phyloP scores from a whole-genome alignment of 805 yeast genomes.

The Candida ascalaphidarum region DNA sequence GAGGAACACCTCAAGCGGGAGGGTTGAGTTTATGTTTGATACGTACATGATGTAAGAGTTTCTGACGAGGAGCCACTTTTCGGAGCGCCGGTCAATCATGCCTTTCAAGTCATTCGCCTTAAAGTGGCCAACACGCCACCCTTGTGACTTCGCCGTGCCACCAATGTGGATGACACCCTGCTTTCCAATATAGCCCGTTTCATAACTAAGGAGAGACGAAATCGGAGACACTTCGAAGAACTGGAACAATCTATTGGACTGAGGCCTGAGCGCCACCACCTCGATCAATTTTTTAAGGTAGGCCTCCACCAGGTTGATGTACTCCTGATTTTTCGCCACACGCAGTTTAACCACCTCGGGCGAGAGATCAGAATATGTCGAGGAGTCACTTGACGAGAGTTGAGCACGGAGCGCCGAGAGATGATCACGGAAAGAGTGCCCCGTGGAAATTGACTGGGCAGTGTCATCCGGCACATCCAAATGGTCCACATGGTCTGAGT shows the following conservation, averaged over 20 bases:
- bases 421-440: constrained; percentile 15
- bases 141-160: constrained; percentile 79
- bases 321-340: constrained; percentile 25
- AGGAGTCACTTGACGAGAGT: constrained; percentile 16
- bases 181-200: constrained; percentile 74
- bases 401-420: constrained; percentile 21
- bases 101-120: constrained; percentile 69
- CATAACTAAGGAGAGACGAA: constrained; percentile 75
- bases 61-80: constrained; percentile 86
- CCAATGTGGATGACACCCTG: constrained; percentile 80
- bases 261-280: constrained; percentile 62
- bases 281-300: constrained; percentile 59
- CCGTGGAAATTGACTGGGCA: neutral
- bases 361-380: constrained; percentile 12
- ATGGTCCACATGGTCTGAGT: too few relatives aligned
- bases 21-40: constrained; percentile 76
- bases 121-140: constrained; percentile 93
- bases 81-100: constrained; percentile 85
- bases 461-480: too few relatives aligned
- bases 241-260: constrained; percentile 73
- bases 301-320: constrained; percentile 44
- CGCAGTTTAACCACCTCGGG: constrained; percentile 19
- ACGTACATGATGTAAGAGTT: constrained; percentile 81
- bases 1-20: constrained; percentile 83
- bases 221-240: constrained; percentile 88